These are phyloP conservation scores for Venturia carpophila DNA, from an alignment of 2,329 filamentous ascomycete genomes.

Conservation along the genomic window DNA sequence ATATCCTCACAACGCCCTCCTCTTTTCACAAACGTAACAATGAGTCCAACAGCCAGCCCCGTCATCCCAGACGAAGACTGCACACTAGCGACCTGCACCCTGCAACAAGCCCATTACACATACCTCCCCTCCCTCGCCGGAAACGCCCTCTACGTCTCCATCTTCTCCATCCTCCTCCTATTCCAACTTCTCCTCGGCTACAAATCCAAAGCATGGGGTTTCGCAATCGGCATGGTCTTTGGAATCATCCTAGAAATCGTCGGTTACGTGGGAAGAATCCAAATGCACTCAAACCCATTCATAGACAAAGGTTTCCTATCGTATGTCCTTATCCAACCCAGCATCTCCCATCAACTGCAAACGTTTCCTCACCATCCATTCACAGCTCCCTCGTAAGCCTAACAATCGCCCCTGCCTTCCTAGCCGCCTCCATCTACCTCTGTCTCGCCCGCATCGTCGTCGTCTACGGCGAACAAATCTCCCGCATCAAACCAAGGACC, in stretches of 20 bases:
- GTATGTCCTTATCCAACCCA: conserved; percentile 28
- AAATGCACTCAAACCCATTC: conserved; percentile 48
- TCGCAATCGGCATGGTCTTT: conserved; percentile 41
- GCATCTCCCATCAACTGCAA: background rate
- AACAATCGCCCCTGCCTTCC: conserved; percentile 49
- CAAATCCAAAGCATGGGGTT: conserved; percentile 49
- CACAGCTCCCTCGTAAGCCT: conserved; percentile 44
- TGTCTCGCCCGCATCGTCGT: conserved; percentile 43
- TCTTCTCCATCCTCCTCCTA: conserved; percentile 44
- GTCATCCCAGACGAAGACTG: conserved; percentile 23
- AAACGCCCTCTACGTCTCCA: conserved; percentile 45
- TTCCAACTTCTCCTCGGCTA: conserved; percentile 44
- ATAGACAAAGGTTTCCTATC: conserved; percentile 43
- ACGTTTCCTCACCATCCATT: background rate
- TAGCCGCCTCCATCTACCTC: conserved; percentile 58
- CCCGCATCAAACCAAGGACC: conserved; percentile 37
- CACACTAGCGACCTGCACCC: conserved; percentile 36
- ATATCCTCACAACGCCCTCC: background rate
- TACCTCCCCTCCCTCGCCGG: conserved; percentile 46
- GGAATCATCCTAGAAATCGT: conserved; percentile 46
- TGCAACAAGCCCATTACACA: conserved; percentile 44
- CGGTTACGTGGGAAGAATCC: conserved; percentile 49
- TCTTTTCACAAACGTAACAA: background rate
- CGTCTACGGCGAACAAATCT: conserved; percentile 30
- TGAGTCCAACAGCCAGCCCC: background rate